Evolutionary conservation across 345 rosid species (phyloP), one percentile per base, ranked within the genome.

Genomic region (Combretum micranthum): DNA sequence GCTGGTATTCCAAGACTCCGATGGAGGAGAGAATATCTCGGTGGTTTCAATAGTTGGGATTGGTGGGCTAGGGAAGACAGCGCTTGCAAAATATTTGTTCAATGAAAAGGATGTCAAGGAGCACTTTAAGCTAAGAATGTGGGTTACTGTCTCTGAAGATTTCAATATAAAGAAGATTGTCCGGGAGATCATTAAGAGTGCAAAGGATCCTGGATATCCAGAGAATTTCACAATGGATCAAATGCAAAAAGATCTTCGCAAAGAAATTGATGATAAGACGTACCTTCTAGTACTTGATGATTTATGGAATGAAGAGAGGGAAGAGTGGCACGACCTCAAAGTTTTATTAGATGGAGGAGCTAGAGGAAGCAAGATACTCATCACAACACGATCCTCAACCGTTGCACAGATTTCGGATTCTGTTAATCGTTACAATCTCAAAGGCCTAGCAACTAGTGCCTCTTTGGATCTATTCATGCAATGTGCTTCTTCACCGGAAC

Each of bases 31-130:
- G 0, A 14, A 43, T 56, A 43, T 64, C 12, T 49, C 52, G 0
- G 49, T 62, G 39, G 16, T 68, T 12, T 57, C 72, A 0, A 47
- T 68, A 16, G 55, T 52, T 15, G 67, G 67, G 5, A 56, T 68
- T 37, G 63, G 55, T 0, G 63, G 71, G 4, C 4, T 68, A 0
- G 72, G 72, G 11, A 68, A 68, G 39, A 62, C 72, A 0, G 25
- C 63, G 12, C 39, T 68, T 23, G 72, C 67, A 14, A 58, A 57
- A 20, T 11, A 26, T 14, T 48, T 47, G 4, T 62, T 13, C 15
- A 44, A 56, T 4, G 50, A n/a, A n/a, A 57, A 37, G 39, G 12
- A 2, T 17, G 45, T 62, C 17, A 12, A n/a, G n/a, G 20, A 4
- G 12, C 15, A 18, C n/a, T 68, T 62, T 57, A n/a, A 56, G 0